These are phyloP conservation scores for Aspergillus glaucus DNA, from an alignment of 2,329 filamentous ascomycete species.

Conservation along the genomic window DNA sequence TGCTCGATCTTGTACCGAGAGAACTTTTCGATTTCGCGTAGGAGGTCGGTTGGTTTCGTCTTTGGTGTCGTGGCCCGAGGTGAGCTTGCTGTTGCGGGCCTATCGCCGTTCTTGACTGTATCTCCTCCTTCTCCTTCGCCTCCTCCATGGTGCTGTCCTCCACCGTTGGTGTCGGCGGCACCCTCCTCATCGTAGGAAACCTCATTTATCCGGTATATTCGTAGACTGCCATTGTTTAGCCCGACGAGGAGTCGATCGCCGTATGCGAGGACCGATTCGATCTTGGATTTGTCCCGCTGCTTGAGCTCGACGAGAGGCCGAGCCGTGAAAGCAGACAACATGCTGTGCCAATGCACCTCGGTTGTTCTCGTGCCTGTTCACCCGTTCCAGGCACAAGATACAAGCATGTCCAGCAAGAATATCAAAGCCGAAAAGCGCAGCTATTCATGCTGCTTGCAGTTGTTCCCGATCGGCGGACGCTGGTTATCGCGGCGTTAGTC, in stretches of 20 bases:
- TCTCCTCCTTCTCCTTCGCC: slow-evolving; percentile 9
- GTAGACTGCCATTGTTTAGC: slow-evolving; percentile 78
- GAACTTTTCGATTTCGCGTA: slow-evolving; percentile 92
- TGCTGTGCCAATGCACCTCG: slow-evolving; percentile 34
- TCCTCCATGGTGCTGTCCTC: slow-evolving; percentile 13
- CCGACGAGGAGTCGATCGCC: slow-evolving; percentile 89
- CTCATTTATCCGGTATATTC: slow-evolving; percentile 88
- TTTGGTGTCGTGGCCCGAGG: slow-evolving; percentile 10
- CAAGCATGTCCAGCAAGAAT: slow-evolving; percentile 13
- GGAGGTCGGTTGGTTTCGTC: slow-evolving; percentile 65
- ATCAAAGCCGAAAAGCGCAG: slow-evolving; percentile 1
- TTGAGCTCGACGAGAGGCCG: slow-evolving; percentile 95
- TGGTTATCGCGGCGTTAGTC: slow-evolving; percentile 9
- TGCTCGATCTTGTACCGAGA: slow-evolving; percentile 85
- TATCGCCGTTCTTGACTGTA: slow-evolving; percentile 10
- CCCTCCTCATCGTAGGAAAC: slow-evolving; percentile 25
- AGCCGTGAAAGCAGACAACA: slow-evolving; percentile 97
- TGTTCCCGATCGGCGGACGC: not conserved
- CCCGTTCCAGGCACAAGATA: slow-evolving; percentile 3
- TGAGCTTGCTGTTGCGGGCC: slow-evolving; percentile 4
- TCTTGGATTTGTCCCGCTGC: slow-evolving; percentile 90
- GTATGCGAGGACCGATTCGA: slow-evolving; percentile 90
- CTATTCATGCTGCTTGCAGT: slow-evolving; percentile 5
- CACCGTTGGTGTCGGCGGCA: slow-evolving; percentile 26
- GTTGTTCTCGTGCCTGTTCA: slow-evolving; percentile 12